These are phyloP conservation scores for Truncatella angustata DNA, from an alignment of 2,329 filamentous ascomycete genomes.

Conservation along the genomic window DNA sequence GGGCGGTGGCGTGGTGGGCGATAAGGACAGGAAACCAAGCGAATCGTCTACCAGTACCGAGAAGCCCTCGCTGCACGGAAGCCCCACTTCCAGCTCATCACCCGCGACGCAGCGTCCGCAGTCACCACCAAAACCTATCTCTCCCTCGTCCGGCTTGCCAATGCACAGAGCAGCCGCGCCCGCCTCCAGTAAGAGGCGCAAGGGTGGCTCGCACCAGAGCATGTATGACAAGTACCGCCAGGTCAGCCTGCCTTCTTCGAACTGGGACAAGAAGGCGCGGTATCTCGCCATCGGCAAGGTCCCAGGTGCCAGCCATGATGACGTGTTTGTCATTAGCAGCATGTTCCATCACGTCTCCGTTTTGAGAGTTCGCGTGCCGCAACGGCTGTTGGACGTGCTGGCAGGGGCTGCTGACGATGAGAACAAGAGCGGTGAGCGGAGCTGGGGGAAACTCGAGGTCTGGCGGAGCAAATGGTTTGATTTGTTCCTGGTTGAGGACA, in stretches of 20 bases:
- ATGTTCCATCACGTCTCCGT: slow-evolving; percentile 62
- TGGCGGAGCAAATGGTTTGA: slow-evolving; percentile 63
- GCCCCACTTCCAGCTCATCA: too few species aligned
- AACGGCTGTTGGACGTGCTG: slow-evolving; percentile 49
- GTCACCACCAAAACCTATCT: slow-evolving; percentile 10
- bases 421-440: slow-evolving; percentile 20
- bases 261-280: slow-evolving; percentile 59
- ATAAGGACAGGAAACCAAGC: slow-evolving; percentile 37
- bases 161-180: slow-evolving; percentile 29
- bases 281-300: slow-evolving; percentile 57
- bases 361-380: slow-evolving; percentile 57
- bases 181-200: slow-evolving; percentile 48
- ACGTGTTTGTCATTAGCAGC: slow-evolving; percentile 60
- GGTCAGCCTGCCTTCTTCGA: slow-evolving; percentile 54
- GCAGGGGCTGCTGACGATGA: slow-evolving; percentile 38
- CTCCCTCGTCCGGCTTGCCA: slow-evolving; percentile 10
- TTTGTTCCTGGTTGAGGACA: slow-evolving; percentile 52
- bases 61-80: too few species aligned
- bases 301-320: slow-evolving; percentile 49
- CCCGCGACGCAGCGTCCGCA: neutral
- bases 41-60: neutral
- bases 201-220: slow-evolving; percentile 43
- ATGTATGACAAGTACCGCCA: slow-evolving; percentile 65
- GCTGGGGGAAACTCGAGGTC: slow-evolving; percentile 53
- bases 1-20: slow-evolving; percentile 35